Base-by-base conservation (phyloP, 257 asterid genomes). In the Primulina huaijiensis region DNA sequence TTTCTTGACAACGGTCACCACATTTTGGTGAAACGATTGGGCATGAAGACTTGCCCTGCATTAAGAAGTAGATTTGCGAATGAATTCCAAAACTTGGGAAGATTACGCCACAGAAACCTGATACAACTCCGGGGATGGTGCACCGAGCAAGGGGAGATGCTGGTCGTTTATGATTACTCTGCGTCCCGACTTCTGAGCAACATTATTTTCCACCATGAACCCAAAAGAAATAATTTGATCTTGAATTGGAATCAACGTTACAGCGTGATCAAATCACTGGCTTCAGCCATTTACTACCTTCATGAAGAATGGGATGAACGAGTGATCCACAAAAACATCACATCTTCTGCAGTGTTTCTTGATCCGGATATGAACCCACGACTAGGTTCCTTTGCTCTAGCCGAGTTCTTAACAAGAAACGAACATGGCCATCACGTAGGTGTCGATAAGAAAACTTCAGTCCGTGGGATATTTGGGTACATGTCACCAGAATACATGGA, bases 261-360 rank as follows among this genome's bases (percentile, higher is more conserved):
- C 87, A 84, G 67, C 78, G 82, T 93, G 60, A 76, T 89, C 77
- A 87, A 79, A 19, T 93, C 97, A 0, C 90, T 93, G 0, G 99
- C 99, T 23, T 90, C 96, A 0, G 99, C 97, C 1, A 57, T 93
- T 53, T 84, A 81, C 70, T 93, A 93, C 68, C 92, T 93, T 60
- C 99, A 93, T 3, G 99, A 93, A 77, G 99, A 89, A 58, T 93
- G 99, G 99, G 96, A 93, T n/a, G 99, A 93, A 76, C 94, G 88
- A 60, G 99, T 93, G 9, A 91, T 93, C 34, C 99, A 93, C 65
- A 71, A 94, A 68, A 90, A 86, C 53, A 93, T 93, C 68, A 93
- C 99, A 12, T 89, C 99, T 4, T 93, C 97, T 0, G 95, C 99
- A 5, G 65, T 93, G 25, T 70, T 80, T 60, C 79, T 93, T 1